Evolutionary conservation across 1,284 basidiomycete species (phyloP).

Genomic region (Leccinum insolens): DNA sequence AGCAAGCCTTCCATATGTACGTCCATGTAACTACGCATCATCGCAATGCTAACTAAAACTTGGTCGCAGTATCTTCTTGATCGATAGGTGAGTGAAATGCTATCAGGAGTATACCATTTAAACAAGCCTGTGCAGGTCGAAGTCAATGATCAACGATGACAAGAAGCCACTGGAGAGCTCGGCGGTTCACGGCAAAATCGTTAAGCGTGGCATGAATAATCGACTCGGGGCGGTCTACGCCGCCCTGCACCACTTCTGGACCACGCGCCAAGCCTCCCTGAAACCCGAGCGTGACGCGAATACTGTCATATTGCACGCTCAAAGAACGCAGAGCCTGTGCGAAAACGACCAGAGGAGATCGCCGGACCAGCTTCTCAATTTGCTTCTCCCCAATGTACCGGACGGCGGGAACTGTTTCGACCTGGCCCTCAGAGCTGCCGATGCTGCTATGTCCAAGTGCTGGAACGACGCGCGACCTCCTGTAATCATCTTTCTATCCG

Average conservation of each 20-base stretch:
- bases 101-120: no score
- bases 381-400: conserved; percentile 39
- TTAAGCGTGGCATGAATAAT: no score
- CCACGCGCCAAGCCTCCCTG: no score
- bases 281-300: no score
- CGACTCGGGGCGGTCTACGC: no score
- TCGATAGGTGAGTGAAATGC: no score
- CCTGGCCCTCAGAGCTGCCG: conserved; percentile 44
- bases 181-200: no score
- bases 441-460: conserved; percentile 41
- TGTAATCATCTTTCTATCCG: conserved; percentile 62
- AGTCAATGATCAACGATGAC: no score
- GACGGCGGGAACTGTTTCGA: conserved; percentile 51
- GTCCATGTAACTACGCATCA: conserved; percentile 21
- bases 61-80: background rate
- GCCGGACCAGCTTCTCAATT: conserved; percentile 47
- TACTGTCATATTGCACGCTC: no score
- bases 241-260: no score
- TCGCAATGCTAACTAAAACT: background rate
- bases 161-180: no score
- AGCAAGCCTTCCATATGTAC: conserved; percentile 63
- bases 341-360: conserved; percentile 49
- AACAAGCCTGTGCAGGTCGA: no score
- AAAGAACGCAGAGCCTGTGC: conserved; percentile 33
- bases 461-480: conserved; percentile 58